Conservation (phyloP, 768 basidiomycete genomes). For the Boletus sensibilis region DNA sequence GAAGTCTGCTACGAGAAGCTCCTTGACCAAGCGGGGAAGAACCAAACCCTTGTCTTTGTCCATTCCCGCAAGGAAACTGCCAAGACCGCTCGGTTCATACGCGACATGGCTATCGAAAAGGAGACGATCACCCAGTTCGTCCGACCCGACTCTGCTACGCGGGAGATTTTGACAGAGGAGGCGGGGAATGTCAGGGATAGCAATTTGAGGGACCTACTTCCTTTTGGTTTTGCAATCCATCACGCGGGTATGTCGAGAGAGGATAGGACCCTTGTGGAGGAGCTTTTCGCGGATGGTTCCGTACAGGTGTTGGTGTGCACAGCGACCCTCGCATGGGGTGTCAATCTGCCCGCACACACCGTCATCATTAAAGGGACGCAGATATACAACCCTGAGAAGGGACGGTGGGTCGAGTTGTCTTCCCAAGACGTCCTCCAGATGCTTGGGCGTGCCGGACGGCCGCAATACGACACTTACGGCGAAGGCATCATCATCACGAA, state of each 20-base stretch:
- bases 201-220: conserved; percentile 84
- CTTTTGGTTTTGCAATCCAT: conserved; percentile 97
- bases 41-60: conserved; percentile 94
- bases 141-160: conserved; percentile 85
- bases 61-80: conserved; percentile 98
- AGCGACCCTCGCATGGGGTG: conserved; percentile 98
- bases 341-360: conserved; percentile 95
- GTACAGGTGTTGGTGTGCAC: conserved; percentile 96
- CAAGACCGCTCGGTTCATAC: conserved; percentile 92
- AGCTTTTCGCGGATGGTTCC: conserved; percentile 88
- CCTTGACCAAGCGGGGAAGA: conserved; percentile 85
- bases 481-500: conserved; percentile 99
- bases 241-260: conserved; percentile 95
- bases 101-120: conserved; percentile 94
- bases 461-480: conserved; percentile 95
- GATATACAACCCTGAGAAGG: conserved; percentile 99
- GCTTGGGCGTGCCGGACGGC: conserved; percentile 96
- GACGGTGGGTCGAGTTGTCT: conserved; percentile 93
- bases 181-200: conserved; percentile 78
- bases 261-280: conserved; percentile 90
- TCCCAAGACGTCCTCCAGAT: conserved; percentile 97
- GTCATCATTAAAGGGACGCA: conserved; percentile 99
- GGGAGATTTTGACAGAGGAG: conserved; percentile 87
- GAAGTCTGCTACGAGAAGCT: conserved; percentile 99
- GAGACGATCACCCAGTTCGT: conserved; percentile 97